Conservation (phyloP, 768 basidiomycete species). For the Lactarius psammicola region DNA sequence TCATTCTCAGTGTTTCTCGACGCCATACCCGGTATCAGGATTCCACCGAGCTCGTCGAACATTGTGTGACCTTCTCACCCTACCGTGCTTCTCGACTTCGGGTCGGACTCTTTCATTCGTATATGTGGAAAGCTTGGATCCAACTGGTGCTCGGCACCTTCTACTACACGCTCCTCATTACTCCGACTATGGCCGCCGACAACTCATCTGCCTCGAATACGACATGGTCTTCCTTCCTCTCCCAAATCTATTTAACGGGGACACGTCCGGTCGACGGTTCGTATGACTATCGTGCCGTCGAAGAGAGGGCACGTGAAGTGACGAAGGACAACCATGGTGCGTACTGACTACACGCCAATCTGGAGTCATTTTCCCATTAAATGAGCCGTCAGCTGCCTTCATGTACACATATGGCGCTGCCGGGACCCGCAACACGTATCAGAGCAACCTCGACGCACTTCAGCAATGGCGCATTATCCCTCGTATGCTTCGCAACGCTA, state of each 20-base stretch:
- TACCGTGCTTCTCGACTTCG: no score
- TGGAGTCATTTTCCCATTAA: not conserved
- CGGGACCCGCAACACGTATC: constrained; percentile 65
- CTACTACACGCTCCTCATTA: not conserved
- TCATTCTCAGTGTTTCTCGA: no score
- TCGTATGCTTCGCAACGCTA: constrained; percentile 67
- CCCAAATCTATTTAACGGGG: constrained; percentile 3
- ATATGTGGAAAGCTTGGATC: no score
- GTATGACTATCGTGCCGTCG: constrained; percentile 59
- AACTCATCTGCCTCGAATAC: constrained; percentile 2
- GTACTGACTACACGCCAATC: not conserved
- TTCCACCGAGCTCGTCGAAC: no score
- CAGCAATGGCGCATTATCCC: constrained; percentile 72
- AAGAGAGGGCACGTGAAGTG: constrained; percentile 61
- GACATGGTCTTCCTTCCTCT: constrained; percentile 16
- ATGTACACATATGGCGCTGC: constrained; percentile 77
- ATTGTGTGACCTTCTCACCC: no score
- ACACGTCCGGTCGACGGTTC: constrained; percentile 48
- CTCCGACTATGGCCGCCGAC: not conserved
- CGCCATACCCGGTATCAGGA: no score
- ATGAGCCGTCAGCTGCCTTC: constrained; percentile 52
- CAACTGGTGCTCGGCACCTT: not conserved
- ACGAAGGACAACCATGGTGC: constrained; percentile 58
- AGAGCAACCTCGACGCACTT: constrained; percentile 62
- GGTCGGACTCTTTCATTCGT: no score